Evolutionary conservation across 768 basidiomycete genomes (phyloP), one percentile per base, ranked within the genome.

Genomic region (Russula compacta): DNA sequence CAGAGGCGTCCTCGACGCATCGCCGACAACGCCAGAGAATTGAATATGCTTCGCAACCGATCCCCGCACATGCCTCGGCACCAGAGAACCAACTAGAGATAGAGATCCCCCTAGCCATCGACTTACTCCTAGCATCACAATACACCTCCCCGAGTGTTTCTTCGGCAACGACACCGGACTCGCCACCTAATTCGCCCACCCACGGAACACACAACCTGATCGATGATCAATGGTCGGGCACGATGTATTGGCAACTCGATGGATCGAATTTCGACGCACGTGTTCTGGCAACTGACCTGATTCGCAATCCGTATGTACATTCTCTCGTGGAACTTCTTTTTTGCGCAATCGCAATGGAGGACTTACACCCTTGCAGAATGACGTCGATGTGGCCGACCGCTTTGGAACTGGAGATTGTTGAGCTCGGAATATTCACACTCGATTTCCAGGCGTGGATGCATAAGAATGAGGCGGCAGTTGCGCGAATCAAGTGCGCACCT

Each of bases 401-500:
- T 11, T 21, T 58, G 40, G 8, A 4, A 11, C 39, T 50, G 19
- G 39, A 58, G 8, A 11, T 58, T 2, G 14, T 42, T 33, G 48
- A 21, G 8, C 15, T 40, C 8, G 32, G 32, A 33, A 42, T 43
- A 21, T 6, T 3, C 32, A 50, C 19, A 4, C 19, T 40, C 24
- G 61, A 56, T 7, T 19, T 65, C 5, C 48, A 59, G 17, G 19
- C 40, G 33, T 59, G 61, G 57, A 47, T 61, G 12, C 29, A 14
- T 29, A 33, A 44, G 8, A 38, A 7, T 35, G 32, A 49, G 17
- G 50, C 64, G 7, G 14, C 51, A 6, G 19, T 59, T 8, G 32
- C 19, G 17, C 42, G 33, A 3, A 36, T 59, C 19, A 19, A 9
- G 15, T 5, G 48, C 7, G 48, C 11, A 29, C 24, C 43, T 10